Conservation (phyloP, 2,329 filamentous ascomycete genomes). For the Sclerotinia borealis region DNA sequence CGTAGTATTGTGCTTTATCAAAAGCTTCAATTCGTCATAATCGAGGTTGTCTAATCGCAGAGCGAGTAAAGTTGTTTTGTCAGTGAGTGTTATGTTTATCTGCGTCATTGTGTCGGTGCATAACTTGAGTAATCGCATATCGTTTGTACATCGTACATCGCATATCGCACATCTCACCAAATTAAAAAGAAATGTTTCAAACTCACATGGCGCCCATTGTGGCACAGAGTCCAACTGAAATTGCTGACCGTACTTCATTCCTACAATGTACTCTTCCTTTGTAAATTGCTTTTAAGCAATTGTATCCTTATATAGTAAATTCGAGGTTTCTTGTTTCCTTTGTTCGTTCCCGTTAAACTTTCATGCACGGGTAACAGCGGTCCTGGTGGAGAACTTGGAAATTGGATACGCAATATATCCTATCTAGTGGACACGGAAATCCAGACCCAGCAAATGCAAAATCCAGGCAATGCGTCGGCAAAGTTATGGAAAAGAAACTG, state of each 20-base stretch:
- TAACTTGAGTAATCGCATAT: no score
- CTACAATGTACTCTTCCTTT: neutral
- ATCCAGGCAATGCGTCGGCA: neutral
- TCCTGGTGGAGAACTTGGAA: neutral
- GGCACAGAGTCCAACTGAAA: conserved; percentile 72
- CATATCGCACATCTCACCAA: no score
- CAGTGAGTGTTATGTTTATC: conserved; percentile 6
- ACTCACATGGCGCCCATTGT: conserved; percentile 71
- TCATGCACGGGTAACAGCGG: neutral
- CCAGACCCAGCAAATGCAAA: no score
- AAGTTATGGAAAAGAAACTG: neutral
- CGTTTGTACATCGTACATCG: no score
- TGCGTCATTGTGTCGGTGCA: conserved; percentile 7
- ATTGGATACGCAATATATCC: neutral
- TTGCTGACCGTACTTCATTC: conserved; percentile 72
- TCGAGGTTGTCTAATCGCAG: conserved; percentile 67
- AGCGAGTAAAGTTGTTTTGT: conserved; percentile 4
- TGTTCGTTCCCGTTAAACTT: neutral
- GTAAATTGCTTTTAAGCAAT: neutral
- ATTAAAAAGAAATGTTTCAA: neutral
- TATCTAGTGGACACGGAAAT: no score
- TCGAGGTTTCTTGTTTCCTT: neutral
- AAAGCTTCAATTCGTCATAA: conserved; percentile 79
- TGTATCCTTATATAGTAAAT: neutral
- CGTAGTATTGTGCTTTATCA: conserved; percentile 76